Conservation (phyloP, 495 filamentous ascomycete species). For the Penicillium lagena region DNA sequence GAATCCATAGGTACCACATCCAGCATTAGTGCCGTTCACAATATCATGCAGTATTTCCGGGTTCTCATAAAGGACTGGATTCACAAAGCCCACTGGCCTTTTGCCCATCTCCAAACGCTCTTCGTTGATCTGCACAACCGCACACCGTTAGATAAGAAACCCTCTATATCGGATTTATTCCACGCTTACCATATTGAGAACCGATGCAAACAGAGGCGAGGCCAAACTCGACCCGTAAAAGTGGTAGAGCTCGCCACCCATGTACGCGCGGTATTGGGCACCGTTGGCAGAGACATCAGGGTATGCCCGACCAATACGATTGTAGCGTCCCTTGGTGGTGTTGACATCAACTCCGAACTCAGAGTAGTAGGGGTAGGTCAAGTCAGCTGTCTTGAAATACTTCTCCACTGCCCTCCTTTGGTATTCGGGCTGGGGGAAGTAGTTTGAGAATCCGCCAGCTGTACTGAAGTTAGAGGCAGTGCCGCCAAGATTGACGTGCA, state of each 20-base stretch:
- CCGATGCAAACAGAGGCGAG: constrained; percentile 48
- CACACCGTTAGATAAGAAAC: background rate
- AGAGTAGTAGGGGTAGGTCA: constrained; percentile 34
- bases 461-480: constrained; percentile 41
- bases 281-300: constrained; percentile 61
- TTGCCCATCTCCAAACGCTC: constrained; percentile 41
- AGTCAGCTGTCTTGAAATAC: constrained; percentile 44
- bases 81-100: constrained; percentile 44
- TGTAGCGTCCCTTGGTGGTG: constrained; percentile 46
- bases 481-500: constrained; percentile 19
- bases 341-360: constrained; percentile 29
- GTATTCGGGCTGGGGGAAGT: constrained; percentile 54
- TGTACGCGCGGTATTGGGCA: constrained; percentile 45
- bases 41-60: constrained; percentile 44
- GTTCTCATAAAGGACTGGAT: constrained; percentile 43
- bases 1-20: constrained; percentile 46
- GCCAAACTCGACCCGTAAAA: constrained; percentile 51
- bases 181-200: constrained; percentile 38
- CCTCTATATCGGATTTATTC: background rate
- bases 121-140: constrained; percentile 32
- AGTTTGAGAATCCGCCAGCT: constrained; percentile 63
- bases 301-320: constrained; percentile 53
- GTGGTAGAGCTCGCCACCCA: constrained; percentile 26
- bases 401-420: constrained; percentile 45
- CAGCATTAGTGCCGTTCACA: constrained; percentile 36